phyloP scores from a whole-genome alignment of 75 land plant species.

The Isoetes taiwanensis region DNA sequence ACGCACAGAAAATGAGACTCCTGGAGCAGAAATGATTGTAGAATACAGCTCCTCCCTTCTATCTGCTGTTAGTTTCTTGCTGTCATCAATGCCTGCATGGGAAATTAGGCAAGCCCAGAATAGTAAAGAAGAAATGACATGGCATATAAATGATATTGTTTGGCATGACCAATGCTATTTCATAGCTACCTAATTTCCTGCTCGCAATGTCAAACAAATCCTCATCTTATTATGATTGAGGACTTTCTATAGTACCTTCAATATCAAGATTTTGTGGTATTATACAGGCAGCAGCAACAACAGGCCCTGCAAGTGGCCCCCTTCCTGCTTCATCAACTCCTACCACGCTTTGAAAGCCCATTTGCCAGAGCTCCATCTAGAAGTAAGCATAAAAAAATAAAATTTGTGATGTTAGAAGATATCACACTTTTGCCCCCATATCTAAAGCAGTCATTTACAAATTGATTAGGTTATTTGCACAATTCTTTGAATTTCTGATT shows the following conservation, averaged over 20 bases:
- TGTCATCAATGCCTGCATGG: slow-evolving; percentile 24
- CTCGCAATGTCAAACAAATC: no score
- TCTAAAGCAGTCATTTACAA: no score
- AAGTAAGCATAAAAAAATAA: background rate
- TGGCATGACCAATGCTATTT: background rate
- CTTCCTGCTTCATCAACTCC: slow-evolving; percentile 29
- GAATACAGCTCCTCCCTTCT: slow-evolving; percentile 18
- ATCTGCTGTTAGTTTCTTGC: slow-evolving; percentile 20
- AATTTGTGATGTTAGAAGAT: no score
- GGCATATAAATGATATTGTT: background rate
- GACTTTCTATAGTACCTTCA: slow-evolving; percentile 11
- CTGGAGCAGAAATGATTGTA: slow-evolving; percentile 19
- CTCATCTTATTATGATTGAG: no score
- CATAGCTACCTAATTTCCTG: no score
- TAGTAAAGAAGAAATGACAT: no score
- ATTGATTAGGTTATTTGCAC: no score
- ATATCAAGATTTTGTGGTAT: slow-evolving; percentile 15
- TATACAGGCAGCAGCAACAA: slow-evolving; percentile 26
- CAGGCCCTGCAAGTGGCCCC: slow-evolving; percentile 29
- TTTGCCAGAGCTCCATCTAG: slow-evolving; percentile 24
- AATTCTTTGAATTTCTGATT: no score
- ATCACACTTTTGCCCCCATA: no score
- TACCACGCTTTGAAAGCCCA: slow-evolving; percentile 12
- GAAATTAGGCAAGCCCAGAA: no score
- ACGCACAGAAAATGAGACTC: slow-evolving; percentile 18